Base-by-base conservation (phyloP, 306 rosid genomes). In the Fagus crenata region DNA sequence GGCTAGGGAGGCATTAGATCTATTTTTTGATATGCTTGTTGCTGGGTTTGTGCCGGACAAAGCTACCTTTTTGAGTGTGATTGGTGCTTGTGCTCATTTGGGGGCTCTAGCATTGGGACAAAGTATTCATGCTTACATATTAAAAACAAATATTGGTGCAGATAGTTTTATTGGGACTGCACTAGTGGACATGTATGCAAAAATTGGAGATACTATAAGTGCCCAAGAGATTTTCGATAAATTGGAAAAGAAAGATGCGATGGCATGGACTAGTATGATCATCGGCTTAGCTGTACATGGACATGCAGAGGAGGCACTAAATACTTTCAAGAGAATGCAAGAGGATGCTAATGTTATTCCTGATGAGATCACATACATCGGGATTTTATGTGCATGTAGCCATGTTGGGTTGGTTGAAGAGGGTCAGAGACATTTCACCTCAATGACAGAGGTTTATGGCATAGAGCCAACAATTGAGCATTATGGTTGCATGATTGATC, bases 401-500 rank as follows among this genome's bases (percentile, higher is more conserved):
- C 96, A 85, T 81, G 85, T 83, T 40, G 92, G 96, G 49, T 76
- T 86, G 78, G 85, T 91, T 13, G 85, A 89, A 71, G 97, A 89
- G 80, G 92, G 90, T 74, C 65, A 77, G 76, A 84, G 72, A 68
- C 88, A 90, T 58, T 93, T 93, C 59, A n/a, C 69, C n/a, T 53
- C 80, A 58, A 89, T 87, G 98, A 22, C 28, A 22, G 28, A 74
- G 71, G 79, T 65, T 53, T 80, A 91, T 11, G 81, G 90, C 67
- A 82, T 89, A 69, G 36, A 76, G 71, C 98, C 90, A 18, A 87
- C 74, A 53, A 85, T 80, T 49, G 96, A 91, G 88, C 98, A 93
- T 78, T 93, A 91, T 60, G 89, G 93, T 73, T 91, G 93, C 87
- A 79, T 89, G 98, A 77, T 89, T 72, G 96, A 90, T 84, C 89